Evolutionary conservation across 2,329 filamentous ascomycete species (phyloP).

Genomic region (Aspergillus unguis): DNA sequence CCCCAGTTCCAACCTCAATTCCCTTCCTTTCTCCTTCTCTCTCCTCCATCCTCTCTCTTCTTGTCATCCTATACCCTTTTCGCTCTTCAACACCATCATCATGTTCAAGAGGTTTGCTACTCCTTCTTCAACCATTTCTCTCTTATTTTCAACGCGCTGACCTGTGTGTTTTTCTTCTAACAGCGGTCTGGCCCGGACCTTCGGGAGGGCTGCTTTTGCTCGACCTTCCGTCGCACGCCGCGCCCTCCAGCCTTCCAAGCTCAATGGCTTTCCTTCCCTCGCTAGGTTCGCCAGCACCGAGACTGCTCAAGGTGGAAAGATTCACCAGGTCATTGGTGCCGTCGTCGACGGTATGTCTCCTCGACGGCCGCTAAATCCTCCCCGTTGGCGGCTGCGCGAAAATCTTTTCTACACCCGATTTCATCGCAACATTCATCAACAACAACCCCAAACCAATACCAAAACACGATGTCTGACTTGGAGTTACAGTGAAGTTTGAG

Average conservation of each 20-base stretch:
- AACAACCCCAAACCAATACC: slow-evolving; percentile 25
- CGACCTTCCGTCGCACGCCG: slow-evolving; percentile 54
- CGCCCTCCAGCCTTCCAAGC: slow-evolving; percentile 56
- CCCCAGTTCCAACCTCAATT: slow-evolving; percentile 32
- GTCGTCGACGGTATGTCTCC: slow-evolving; percentile 84
- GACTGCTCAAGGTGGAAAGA: slow-evolving; percentile 58
- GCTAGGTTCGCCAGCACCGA: slow-evolving; percentile 63
- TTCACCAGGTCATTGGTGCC: slow-evolving; percentile 90
- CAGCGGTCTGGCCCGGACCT: slow-evolving; percentile 65
- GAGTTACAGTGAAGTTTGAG: slow-evolving; percentile 85
- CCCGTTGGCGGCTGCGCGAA: slow-evolving; percentile 31
- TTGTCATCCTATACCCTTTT: slow-evolving; percentile 35
- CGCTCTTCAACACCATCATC: slow-evolving; percentile 49
- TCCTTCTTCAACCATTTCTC: slow-evolving; percentile 13
- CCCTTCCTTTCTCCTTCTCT: slow-evolving; percentile 29
- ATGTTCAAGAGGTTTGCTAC: slow-evolving; percentile 61
- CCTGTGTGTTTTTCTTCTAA: slow-evolving; percentile 11
- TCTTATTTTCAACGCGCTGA: slow-evolving; percentile 14
- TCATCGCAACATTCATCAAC: slow-evolving; percentile 34
- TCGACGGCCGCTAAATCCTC: slow-evolving; percentile 20
- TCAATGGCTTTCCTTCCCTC: slow-evolving; percentile 57
- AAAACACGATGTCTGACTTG: slow-evolving; percentile 29
- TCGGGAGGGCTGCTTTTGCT: slow-evolving; percentile 59
- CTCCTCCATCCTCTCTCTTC: slow-evolving; percentile 32
- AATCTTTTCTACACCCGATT: slow-evolving; percentile 43